phyloP scores from a whole-genome alignment of 345 rosid species.

The Combretum micranthum region DNA sequence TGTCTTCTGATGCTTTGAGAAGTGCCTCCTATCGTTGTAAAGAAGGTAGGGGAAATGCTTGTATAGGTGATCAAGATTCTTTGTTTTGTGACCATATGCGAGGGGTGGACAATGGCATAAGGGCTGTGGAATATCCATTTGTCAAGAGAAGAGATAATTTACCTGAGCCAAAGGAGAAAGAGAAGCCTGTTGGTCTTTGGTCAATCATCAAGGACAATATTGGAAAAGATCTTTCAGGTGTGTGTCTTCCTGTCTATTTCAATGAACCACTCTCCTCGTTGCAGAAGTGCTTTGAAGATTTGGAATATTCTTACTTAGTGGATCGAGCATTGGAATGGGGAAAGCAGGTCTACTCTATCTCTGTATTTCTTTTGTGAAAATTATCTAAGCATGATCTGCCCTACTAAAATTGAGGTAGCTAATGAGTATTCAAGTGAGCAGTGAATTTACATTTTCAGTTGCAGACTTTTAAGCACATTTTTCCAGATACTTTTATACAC shows the following conservation, averaged over 20 bases:
- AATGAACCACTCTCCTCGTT: conserved; percentile 95
- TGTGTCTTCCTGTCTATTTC: conserved; percentile 96
- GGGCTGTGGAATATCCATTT: conserved; percentile 57
- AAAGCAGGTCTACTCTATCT: conserved; percentile 70
- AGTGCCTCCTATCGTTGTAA: conserved; percentile 86
- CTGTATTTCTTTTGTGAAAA: conserved; percentile 23
- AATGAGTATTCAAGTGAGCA: too few relatives aligned
- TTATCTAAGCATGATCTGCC: not conserved
- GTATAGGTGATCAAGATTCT: conserved; percentile 48
- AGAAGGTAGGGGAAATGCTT: conserved; percentile 54
- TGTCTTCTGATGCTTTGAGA: conserved; percentile 78
- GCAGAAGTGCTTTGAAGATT: conserved; percentile 98
- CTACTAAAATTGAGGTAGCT: too few relatives aligned
- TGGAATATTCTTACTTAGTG: conserved; percentile 88
- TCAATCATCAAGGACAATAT: conserved; percentile 97
- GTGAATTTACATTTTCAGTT: too few relatives aligned
- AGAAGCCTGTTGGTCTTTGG: conserved; percentile 95
- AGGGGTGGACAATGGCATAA: conserved; percentile 39
- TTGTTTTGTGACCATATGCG: conserved; percentile 48
- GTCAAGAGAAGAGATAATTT: conserved; percentile 83
- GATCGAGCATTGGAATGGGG: conserved; percentile 94
- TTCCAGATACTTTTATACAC: too few relatives aligned
- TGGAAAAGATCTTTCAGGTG: conserved; percentile 97
- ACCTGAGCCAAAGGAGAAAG: conserved; percentile 97
- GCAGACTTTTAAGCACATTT: too few relatives aligned